Conservation (phyloP, 129 eudicot genomes). For the Sambucus nigra region DNA sequence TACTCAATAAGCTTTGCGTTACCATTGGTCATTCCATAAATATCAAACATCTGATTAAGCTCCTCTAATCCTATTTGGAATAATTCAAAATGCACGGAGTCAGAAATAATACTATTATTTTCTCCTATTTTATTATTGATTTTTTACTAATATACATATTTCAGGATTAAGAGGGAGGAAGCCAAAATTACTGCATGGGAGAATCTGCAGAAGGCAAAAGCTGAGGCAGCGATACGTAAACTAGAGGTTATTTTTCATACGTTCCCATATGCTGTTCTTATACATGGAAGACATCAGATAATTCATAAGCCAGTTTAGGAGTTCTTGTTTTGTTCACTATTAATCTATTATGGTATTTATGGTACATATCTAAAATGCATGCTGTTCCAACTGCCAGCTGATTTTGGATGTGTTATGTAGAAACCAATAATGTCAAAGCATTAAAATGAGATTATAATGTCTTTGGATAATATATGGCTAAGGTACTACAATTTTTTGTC, state of each 20-base stretch:
- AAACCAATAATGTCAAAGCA: too few relatives aligned
- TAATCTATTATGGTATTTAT: too few relatives aligned
- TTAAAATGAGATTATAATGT: too few relatives aligned
- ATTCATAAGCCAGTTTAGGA: too few relatives aligned
- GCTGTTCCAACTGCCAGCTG: too few relatives aligned
- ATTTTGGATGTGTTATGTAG: too few relatives aligned
- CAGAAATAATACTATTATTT: not conserved
- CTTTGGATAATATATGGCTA: too few relatives aligned
- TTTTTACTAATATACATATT: conserved; percentile 6
- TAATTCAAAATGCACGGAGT: not conserved
- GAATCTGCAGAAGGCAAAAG: conserved; percentile 91
- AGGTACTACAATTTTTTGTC: too few relatives aligned
- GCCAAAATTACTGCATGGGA: conserved; percentile 95
- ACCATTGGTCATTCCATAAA: not conserved
- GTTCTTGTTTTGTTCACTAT: too few relatives aligned
- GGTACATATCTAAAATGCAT: too few relatives aligned
- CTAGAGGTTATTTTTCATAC: conserved; percentile 45
- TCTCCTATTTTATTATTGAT: not conserved
- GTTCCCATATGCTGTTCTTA: conserved; percentile 2
- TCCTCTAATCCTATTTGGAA: not conserved
- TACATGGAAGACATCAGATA: too few relatives aligned
- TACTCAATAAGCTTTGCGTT: not conserved
- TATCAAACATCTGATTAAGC: not conserved
- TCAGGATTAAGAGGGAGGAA: conserved; percentile 75
- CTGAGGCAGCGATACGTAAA: conserved; percentile 77